Base-by-base conservation (phyloP, 2,329 filamentous ascomycete genomes). In the Diplocarpon rosae region DNA sequence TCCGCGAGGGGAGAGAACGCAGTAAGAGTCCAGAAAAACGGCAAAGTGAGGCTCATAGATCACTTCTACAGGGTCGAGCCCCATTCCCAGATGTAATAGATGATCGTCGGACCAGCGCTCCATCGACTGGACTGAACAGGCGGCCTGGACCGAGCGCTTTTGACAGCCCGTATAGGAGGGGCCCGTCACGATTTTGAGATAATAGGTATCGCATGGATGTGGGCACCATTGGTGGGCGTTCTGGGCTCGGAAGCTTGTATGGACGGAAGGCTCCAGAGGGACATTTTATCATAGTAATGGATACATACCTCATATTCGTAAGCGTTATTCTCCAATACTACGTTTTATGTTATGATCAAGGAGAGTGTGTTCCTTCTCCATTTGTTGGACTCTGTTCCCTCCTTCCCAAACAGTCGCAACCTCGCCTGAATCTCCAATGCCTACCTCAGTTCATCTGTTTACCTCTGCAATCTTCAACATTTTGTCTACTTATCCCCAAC, bases 1-100 rank as follows among this genome's bases (percentile, higher is more conserved):
- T 56, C 16, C 43, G 47, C 29, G 54, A 59, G 27, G 46, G 60
- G 31, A 53, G 54, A 29, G 54, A 61, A 37, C 49, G 56, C 33
- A 56, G 52, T 39, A 49, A 42, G 30, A 59, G 59, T 34, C 58
- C 57, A 2, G 44, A 35, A 9, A 60, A 60, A 34, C 56, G 56
- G 43, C 45, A 51, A 28, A 53, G 50, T 31, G 55, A 55, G 6
- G 47, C 39, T 31, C 36, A 36, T n/a, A 42, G 35, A 35, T 17
- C 29, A 15, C 33, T 37, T 13, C 28, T 37, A n/a, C 36, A 39
- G 5, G 39, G 42, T 16, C 50, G 44, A 37, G 20, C 24, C 5
- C 44, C 47, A 42, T 48, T 52, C 33, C 27, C 47, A 34, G 51
- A 49, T 9, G 20, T 38, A 5, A 53, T 49, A 8, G 41, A 45